Evolutionary conservation across 2,329 filamentous ascomycete genomes (phyloP), one percentile per base, ranked within the genome.

Genomic region (Claviceps sp.): DNA sequence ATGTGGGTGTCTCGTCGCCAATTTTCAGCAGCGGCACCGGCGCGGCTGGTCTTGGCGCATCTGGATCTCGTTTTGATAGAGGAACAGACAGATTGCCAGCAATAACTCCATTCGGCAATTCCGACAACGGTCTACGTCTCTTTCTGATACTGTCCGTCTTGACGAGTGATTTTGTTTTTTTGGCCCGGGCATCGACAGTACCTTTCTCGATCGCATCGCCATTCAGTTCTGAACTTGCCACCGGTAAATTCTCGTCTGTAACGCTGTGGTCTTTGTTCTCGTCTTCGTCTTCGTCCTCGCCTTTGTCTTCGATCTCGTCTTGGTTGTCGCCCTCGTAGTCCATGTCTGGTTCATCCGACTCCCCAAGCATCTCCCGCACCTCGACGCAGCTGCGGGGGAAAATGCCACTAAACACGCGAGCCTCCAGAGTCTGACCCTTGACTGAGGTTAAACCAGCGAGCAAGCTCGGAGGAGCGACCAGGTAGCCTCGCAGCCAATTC

Each of bases 1-100:
- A 96, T 0, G 89, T 95, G 1, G 90, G 88, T 2, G 89, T 95
- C 71, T 98, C 93, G 63, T 98, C 93, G 54, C 93, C 93, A 65
- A 98, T 91, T 68, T 96, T 95, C 50, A 98, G 77, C 86, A 97
- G 93, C 4, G 93, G 93, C 8, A 98, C 90, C 0, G 93, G 93
- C 11, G 94, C 94, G 11, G 89, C 81, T 34, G 91, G 93, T 60
- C 88, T 89, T 11, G 83, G 82, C 24, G 74, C 79, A 63, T 80
- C 75, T 1, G 83, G 82, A 60, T 89, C 80, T 56, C 84, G 79
- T 56, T 72, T 34, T 69, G 47, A 75, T 64, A 5, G 30, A 34
- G 73, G 71, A 3, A 74, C 60, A 8, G 77, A 76, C 19, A 78
- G 65, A 19, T 61, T 70, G 34, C 68, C 70, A 6, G 63, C 70